Base-by-base conservation (phyloP, 169 alveolate species). In the Cryptosporidium ryanae region DNA sequence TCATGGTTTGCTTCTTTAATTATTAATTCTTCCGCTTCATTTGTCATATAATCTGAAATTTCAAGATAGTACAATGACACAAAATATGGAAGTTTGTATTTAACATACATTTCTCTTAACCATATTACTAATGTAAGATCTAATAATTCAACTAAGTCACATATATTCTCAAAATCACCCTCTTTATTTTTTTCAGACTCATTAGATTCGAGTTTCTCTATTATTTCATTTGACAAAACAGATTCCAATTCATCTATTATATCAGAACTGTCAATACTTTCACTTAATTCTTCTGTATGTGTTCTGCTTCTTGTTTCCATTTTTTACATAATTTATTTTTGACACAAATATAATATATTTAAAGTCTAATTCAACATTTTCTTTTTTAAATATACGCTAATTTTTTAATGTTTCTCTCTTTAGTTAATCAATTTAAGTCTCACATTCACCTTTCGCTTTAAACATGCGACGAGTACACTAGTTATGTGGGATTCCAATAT, bases 61-160 rank as follows among this genome's bases (percentile, higher is more conserved):
- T 70, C 84, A 29, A 70, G 34, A 18, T 48, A 54, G 57, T 70
- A 65, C 25, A 70, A 10, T 0, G 52, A 54, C 54, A 52, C 31
- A 18, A 55, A 34, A 57, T 70, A 70, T 32, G 84, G 61, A 10
- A 31, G 66, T 15, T 70, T 50, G 21, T 55, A 70, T 23, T 70
- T 70, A 21, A 31, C 18, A 43, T 70, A 70, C 84, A 70, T 70
- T 44, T 50, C 59, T 61, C 84, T 70, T 31, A 70, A 48, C 84
- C 84, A 70, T n/a, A 70, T 66, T 23, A 70, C 84, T 31, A 70
- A 61, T 27, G 84, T 70, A 31, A 70, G 57, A 54, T 70, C 84
- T 31, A 70, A 31, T 18, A 52, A 31, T 61, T 70, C 84, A 18
- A 55, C 84, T 55, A 70, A 4, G 8, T 54, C 66, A 25, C 25